phyloP scores from a whole-genome alignment of 2,329 filamentous ascomycete genomes.

The Fusarium lyarnte region DNA sequence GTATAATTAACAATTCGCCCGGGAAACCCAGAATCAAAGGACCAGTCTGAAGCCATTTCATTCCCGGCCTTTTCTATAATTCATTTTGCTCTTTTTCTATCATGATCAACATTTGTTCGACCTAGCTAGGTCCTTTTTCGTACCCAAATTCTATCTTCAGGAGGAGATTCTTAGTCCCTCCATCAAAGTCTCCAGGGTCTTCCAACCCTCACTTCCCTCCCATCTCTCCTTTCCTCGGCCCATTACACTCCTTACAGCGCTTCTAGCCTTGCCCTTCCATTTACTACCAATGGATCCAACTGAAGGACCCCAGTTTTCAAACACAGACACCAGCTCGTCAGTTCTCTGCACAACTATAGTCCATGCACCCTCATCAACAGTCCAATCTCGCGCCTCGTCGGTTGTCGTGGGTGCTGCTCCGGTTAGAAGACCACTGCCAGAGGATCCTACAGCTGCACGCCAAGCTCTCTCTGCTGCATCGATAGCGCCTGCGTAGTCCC shows the following conservation, averaged over 20 bases:
- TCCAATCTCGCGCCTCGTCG: constrained; percentile 48
- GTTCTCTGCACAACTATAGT: constrained; percentile 79
- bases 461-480: constrained; percentile 91
- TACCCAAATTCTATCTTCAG: background rate
- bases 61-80: background rate
- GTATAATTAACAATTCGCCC: background rate
- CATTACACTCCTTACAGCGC: constrained; percentile 83
- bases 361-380: constrained; percentile 72
- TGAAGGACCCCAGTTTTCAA: constrained; percentile 79
- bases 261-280: constrained; percentile 91
- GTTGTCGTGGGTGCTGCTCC: constrained; percentile 51
- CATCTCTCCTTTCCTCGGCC: constrained; percentile 82
- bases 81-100: constrained; percentile 5
- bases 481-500: constrained; percentile 76
- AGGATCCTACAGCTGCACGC: constrained; percentile 72
- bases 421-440: constrained; percentile 57
- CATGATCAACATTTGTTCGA: background rate
- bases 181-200: constrained; percentile 64
- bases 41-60: background rate
- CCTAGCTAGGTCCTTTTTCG: background rate
- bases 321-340: constrained; percentile 80
- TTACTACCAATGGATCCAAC: constrained; percentile 75
- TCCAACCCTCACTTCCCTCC: constrained; percentile 80
- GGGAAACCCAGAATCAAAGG: background rate
- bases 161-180: constrained; percentile 59